phyloP scores from a whole-genome alignment of 805 yeast species.

The Teunomyces tritomae region DNA sequence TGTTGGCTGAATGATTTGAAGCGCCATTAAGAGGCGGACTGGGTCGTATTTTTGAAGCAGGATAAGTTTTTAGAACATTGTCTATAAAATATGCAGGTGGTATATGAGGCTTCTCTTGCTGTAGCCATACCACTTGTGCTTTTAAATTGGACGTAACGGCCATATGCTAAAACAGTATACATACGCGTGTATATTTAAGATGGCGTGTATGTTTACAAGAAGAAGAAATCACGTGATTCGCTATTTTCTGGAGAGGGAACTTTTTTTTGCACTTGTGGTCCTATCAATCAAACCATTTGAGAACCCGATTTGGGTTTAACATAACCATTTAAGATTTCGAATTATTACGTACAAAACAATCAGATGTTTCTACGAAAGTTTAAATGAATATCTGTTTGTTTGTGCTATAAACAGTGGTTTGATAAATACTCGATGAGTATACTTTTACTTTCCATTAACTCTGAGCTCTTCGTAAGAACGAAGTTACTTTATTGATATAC shows the following conservation, averaged over 20 bases:
- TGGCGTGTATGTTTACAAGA: neutral
- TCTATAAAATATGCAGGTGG: constrained; percentile 8
- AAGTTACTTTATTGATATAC: too few relatives aligned
- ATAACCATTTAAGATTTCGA: too few relatives aligned
- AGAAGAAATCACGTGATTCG: neutral
- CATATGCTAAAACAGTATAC: constrained; percentile 5
- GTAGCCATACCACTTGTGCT: constrained; percentile 12
- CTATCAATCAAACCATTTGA: too few relatives aligned
- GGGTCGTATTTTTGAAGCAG: constrained; percentile 3
- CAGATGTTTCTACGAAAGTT: too few relatives aligned
- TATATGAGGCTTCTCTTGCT: constrained; percentile 10
- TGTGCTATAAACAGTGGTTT: too few relatives aligned
- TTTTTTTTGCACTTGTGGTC: too few relatives aligned
- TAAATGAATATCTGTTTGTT: too few relatives aligned
- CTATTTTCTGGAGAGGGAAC: neutral
- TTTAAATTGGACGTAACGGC: constrained; percentile 12
- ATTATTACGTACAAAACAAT: too few relatives aligned
- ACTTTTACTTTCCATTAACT: too few relatives aligned
- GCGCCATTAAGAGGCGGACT: neutral
- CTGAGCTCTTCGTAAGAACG: too few relatives aligned
- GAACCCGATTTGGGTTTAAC: too few relatives aligned
- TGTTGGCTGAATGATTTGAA: neutral
- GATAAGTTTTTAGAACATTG: constrained; percentile 7
- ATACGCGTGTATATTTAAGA: constrained; percentile 1
- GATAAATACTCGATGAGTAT: too few relatives aligned